Percentiles rank a stretch among this genome's conserved stretches.
phyloP scores from a whole-genome alignment of 2,329 filamentous ascomycete genomes.

The Trichoderma simmonsii region DNA sequence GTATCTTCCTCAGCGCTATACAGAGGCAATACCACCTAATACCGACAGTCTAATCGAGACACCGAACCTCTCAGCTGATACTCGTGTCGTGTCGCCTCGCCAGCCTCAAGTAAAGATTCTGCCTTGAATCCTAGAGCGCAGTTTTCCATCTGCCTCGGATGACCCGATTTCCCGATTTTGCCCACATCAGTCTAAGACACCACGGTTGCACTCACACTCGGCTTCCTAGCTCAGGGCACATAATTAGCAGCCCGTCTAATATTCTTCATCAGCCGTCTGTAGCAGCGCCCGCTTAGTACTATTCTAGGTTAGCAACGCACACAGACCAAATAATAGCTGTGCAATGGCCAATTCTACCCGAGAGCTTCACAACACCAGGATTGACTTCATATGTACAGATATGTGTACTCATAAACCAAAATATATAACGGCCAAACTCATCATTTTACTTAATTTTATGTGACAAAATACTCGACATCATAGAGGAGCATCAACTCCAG shows the following conservation, averaged over 20 bases:
- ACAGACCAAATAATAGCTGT: not conserved
- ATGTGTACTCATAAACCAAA: not conserved
- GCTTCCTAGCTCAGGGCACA: not conserved
- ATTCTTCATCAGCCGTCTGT: not conserved
- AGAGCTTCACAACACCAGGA: not conserved
- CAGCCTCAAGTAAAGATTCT: not conserved
- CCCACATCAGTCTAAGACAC: not conserved
- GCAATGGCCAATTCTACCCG: not conserved
- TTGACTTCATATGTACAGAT: not conserved
- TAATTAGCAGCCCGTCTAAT: not conserved
- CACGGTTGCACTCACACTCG: not conserved
- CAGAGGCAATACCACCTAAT: not conserved
- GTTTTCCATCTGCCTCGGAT: not conserved
- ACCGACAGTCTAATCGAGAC: conserved; percentile 5
- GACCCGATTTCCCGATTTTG: not conserved
- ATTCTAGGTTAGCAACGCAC: not conserved
- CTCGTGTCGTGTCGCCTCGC: not conserved
- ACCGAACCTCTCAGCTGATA: not conserved
- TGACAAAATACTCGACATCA: not conserved
- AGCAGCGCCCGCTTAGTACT: not conserved
- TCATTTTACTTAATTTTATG: not conserved
- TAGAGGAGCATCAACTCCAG: not conserved
- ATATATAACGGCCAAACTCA: not conserved
- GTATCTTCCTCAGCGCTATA: not conserved
- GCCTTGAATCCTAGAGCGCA: not conserved